Conservation (phyloP, 2,329 filamentous ascomycete species). For the Simplicillium sp. region DNA sequence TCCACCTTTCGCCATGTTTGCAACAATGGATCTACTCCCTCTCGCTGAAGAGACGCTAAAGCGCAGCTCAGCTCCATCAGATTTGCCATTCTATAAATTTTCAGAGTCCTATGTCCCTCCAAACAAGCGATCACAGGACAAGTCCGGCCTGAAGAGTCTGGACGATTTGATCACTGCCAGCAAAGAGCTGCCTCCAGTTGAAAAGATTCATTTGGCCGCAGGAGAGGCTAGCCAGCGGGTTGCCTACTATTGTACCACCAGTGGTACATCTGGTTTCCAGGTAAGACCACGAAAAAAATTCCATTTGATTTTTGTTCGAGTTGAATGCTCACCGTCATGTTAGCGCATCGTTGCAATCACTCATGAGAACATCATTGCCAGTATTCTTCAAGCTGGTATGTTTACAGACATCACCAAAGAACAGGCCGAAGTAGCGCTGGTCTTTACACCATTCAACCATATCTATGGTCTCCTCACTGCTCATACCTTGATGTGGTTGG, state of each 20-base stretch:
- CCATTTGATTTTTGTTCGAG: background rate
- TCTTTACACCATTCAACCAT: slow-evolving; percentile 1
- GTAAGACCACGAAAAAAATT: slow-evolving; percentile 2
- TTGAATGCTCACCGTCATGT: slow-evolving; percentile 1
- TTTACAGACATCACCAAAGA: slow-evolving; percentile 1
- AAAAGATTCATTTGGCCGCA: background rate
- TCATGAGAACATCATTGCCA: slow-evolving; percentile 5
- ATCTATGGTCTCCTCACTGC: slow-evolving; percentile 1
- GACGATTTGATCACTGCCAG: slow-evolving; percentile 1
- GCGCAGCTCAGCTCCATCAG: background rate
- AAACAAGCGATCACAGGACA: background rate
- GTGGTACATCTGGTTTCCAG: slow-evolving; percentile 8
- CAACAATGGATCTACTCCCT: background rate
- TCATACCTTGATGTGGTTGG: slow-evolving; percentile 1
- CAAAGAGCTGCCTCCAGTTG: background rate
- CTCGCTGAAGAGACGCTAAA: background rate
- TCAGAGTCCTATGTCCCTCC: background rate
- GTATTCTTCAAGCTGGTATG: slow-evolving; percentile 2
- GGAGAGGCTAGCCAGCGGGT: slow-evolving; percentile 4
- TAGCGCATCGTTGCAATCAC: slow-evolving; percentile 4
- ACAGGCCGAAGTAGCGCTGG: background rate
- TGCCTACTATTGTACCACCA: slow-evolving; percentile 6
- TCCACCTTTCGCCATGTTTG: slow-evolving; percentile 2
- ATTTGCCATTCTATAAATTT: slow-evolving; percentile 2
- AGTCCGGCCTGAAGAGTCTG: background rate